Evolutionary conservation across 2,329 filamentous ascomycete species (phyloP).

Genomic region (Nemania sp.): DNA sequence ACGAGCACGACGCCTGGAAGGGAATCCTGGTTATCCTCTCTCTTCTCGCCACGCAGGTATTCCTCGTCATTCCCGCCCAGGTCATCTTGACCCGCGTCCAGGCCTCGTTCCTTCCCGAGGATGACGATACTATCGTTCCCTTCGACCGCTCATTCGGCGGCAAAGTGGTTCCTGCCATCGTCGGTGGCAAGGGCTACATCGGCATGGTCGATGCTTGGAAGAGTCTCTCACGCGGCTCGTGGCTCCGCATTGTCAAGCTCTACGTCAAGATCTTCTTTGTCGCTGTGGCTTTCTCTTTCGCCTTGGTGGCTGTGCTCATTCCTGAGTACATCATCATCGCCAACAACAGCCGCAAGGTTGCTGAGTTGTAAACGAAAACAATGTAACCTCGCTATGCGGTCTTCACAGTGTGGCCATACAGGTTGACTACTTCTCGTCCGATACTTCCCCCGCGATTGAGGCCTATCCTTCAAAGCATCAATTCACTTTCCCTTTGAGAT

Average conservation of each 20-base stretch:
- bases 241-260: conserved; percentile 73
- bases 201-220: conserved; percentile 77
- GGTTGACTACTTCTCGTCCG: no score
- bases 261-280: conserved; percentile 72
- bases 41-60: conserved; percentile 55
- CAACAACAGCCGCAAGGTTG: conserved; percentile 18
- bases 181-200: conserved; percentile 73
- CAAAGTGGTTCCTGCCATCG: conserved; percentile 71
- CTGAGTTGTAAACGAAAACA: conserved; percentile 9
- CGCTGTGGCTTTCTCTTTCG: conserved; percentile 49
- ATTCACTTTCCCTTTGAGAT: no score
- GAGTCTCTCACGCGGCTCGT: conserved; percentile 73
- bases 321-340: conserved; percentile 53
- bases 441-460: no score
- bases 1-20: conserved; percentile 51
- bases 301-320: conserved; percentile 54
- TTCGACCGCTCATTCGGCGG: conserved; percentile 88
- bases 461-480: no score
- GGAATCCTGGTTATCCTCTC: conserved; percentile 49
- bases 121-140: conserved; percentile 81
- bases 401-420: no score
- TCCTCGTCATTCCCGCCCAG: conserved; percentile 74
- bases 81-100: conserved; percentile 82
- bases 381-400: neutral
- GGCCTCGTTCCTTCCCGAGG: conserved; percentile 80